Base-by-base conservation (phyloP, 805 yeast genomes). In the Debaryomyces maramus region DNA sequence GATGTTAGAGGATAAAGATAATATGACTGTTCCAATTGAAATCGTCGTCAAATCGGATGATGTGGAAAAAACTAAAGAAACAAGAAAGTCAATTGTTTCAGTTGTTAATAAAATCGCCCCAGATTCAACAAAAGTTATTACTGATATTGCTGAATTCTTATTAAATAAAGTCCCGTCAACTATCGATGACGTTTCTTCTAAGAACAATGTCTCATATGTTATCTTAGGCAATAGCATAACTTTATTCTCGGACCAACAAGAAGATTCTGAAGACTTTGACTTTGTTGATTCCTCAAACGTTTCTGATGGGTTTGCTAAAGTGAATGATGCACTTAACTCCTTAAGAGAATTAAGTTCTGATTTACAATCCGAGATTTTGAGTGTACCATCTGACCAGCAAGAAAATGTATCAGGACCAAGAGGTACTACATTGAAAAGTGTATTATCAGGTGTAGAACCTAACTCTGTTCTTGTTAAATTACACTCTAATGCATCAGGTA, bases 31-130 rank as follows among this genome's bases (percentile, higher is more conserved):
- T 30, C 66, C 73, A 7, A 72, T 87, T 47, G 85, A 81, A 48
- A 78, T 91, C 44, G 72, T 78, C 23, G 83, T 85, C 31, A 62
- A 61, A 39, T 40, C 51, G 21, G 56, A 66, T 32, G 76, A 72
- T 38, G 73, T 64, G 21, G 78, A 78, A 3, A 73, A 66, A 36
- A 57, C 78, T 46, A 81, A 83, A 56, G 52, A 60, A 10, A 85
- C 88, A 26, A 86, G 90, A 63, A 81, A 80, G 48, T 78, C 78
- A 14, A 71, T 93, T 43, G 88, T 93, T 42, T 72, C 78, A 24
- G 63, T 73, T 15, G 96, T 93, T 40, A 89, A 88, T 63, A 67
- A 72, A 38, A 73, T 83, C 40, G 70, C 88, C 6, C 96, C 97
- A 24, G 69, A 75, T 31, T 77, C 78, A 43, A 75, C 88, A 23